A percentile compares a stretch with the other conserved stretches of the same genome.
phyloP scores from a whole-genome alignment of 345 rosid species.

The Melaleuca quinquenervia region DNA sequence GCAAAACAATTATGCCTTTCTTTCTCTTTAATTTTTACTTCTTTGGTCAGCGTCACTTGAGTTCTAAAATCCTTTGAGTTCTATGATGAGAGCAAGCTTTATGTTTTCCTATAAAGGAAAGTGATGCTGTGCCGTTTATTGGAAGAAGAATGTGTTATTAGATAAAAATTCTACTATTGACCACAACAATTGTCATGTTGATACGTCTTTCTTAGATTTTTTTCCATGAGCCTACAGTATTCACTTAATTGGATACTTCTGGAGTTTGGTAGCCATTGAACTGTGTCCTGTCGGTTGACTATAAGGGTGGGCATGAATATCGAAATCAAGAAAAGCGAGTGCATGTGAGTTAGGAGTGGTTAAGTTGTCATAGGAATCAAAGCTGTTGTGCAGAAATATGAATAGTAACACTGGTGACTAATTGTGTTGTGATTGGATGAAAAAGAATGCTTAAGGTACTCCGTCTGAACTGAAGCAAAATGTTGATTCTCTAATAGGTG shows the following conservation, averaged over 20 bases:
- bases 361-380: not conserved
- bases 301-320: not conserved
- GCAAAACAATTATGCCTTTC: not conserved
- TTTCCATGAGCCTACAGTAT: not conserved
- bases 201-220: not conserved
- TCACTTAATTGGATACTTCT: not conserved
- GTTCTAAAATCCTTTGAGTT: not conserved
- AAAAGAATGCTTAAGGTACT: not conserved
- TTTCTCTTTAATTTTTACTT: not conserved
- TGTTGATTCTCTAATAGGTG: not conserved
- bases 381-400: not conserved
- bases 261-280: not conserved
- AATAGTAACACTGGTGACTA: not conserved
- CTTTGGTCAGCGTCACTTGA: not conserved
- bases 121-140: not conserved
- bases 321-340: not conserved
- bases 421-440: not conserved
- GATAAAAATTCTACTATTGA: not conserved
- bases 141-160: not conserved
- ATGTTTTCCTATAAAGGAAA: not conserved
- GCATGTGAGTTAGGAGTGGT: not conserved
- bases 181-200: not conserved
- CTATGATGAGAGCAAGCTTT: not conserved
- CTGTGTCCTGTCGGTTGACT: not conserved
- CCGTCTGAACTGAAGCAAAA: not conserved